Percentiles rank a stretch among this genome's conserved stretches.
phyloP scores from a whole-genome alignment of 306 rosid species.

The Acacia acuminata region DNA sequence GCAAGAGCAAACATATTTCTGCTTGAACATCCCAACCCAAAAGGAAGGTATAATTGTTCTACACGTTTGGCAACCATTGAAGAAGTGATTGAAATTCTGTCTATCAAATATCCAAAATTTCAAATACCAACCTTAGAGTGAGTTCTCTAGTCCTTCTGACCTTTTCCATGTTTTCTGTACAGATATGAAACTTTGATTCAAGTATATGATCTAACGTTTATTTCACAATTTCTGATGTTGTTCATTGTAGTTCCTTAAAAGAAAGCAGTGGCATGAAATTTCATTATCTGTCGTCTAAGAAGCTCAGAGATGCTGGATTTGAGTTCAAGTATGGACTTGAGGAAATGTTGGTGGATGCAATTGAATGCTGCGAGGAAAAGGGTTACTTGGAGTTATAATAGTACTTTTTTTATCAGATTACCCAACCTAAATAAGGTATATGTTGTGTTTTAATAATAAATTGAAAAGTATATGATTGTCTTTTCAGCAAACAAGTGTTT shows the following conservation, averaged over 20 bases:
- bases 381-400: neutral
- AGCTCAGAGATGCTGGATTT: neutral
- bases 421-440: neutral
- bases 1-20: slow-evolving; percentile 44
- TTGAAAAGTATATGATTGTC: neutral
- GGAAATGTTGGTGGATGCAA: neutral
- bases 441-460: neutral
- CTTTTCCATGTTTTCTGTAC: neutral
- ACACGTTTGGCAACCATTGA: slow-evolving; percentile 22
- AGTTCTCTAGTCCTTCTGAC: slow-evolving; percentile 32
- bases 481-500: neutral
- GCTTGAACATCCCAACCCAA: neutral
- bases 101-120: slow-evolving; percentile 38
- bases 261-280: neutral
- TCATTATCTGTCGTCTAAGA: neutral
- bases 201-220: neutral
- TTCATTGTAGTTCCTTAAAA: neutral
- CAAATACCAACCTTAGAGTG: slow-evolving; percentile 31
- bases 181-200: neutral
- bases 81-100: slow-evolving; percentile 25
- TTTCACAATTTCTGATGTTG: neutral
- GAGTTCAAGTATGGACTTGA: neutral
- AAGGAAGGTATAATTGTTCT: slow-evolving; percentile 48
- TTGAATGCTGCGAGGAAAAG: neutral
- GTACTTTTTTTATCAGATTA: neutral